phyloP scores from a whole-genome alignment of 2,329 filamentous ascomycete genomes.

The Pezicula rhizophila region DNA sequence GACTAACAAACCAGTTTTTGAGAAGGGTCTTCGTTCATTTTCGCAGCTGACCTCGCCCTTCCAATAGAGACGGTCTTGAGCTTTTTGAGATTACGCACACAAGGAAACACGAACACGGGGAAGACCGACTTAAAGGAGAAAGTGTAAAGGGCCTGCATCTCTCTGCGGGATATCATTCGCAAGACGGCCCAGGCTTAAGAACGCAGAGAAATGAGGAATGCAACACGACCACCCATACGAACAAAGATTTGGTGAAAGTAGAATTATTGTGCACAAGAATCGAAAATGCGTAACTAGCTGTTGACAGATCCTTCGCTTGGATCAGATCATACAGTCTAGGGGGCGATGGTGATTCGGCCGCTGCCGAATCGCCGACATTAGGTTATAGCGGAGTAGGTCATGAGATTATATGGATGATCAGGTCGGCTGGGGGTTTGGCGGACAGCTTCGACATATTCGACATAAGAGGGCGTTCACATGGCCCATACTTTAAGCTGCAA shows the following conservation, averaged over 20 bases:
- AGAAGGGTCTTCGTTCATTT: slow-evolving; percentile 11
- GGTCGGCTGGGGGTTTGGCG: slow-evolving; percentile 9
- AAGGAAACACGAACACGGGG: slow-evolving; percentile 13
- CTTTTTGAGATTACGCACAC: slow-evolving; percentile 19
- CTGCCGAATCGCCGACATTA: slow-evolving; percentile 37
- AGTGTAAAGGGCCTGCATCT: slow-evolving; percentile 20
- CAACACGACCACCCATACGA: slow-evolving; percentile 28
- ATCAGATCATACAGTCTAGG: slow-evolving; percentile 11
- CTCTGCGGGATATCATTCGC: slow-evolving; percentile 29
- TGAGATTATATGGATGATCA: slow-evolving; percentile 28
- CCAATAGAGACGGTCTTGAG: slow-evolving; percentile 22
- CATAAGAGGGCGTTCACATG: slow-evolving; percentile 29
- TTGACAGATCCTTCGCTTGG: slow-evolving; percentile 11
- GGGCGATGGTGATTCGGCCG: slow-evolving; percentile 37
- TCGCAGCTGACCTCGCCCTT: slow-evolving; percentile 15
- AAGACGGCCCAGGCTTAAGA: slow-evolving; percentile 25
- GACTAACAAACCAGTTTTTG: slow-evolving; percentile 15
- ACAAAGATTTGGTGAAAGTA: slow-evolving; percentile 29
- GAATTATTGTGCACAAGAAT: slow-evolving; percentile 39
- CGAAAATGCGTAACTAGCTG: slow-evolving; percentile 24
- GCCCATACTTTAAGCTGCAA: slow-evolving; percentile 81
- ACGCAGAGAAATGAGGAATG: slow-evolving; percentile 28
- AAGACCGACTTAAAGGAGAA: slow-evolving; percentile 18
- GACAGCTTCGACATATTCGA: background rate
- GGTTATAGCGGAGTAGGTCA: slow-evolving; percentile 31